These are phyloP conservation scores for Piper betle DNA, from an alignment of 164 flowering plant genomes.

Conservation along the genomic window DNA sequence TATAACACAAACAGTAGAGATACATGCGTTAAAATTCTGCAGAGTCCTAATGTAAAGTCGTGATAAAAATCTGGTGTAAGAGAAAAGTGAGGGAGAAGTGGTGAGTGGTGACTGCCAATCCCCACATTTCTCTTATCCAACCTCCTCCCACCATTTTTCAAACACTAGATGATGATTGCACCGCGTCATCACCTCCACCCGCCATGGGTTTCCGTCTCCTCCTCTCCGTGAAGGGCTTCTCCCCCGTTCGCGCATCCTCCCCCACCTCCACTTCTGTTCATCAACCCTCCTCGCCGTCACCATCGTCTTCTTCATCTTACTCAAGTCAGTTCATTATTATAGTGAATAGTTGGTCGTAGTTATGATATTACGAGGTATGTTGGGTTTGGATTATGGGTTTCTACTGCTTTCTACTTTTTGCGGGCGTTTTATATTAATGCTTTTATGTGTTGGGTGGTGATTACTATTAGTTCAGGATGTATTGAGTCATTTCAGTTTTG, in stretches of 20 bases:
- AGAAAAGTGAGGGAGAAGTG: conserved; percentile 5
- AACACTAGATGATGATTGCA: not conserved
- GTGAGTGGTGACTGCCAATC: conserved; percentile 1
- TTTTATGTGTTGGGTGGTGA: too few species aligned
- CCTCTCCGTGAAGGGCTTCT: conserved; percentile 31
- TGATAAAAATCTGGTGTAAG: not conserved
- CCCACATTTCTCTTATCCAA: not conserved
- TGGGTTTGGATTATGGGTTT: too few species aligned
- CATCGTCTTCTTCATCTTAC: conserved; percentile 12
- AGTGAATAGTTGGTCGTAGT: too few species aligned
- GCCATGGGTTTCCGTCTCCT: conserved; percentile 31
- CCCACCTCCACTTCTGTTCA: conserved; percentile 20
- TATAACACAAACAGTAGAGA: too few species aligned
- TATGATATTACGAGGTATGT: too few species aligned
- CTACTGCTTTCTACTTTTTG: too few species aligned
- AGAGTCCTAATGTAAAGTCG: too few species aligned
- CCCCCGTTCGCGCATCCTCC: conserved; percentile 22
- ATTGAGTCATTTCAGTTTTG: too few species aligned
- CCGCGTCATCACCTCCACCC: not conserved
- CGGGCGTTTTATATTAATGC: too few species aligned
- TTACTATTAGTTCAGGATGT: too few species aligned
- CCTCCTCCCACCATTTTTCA: not conserved
- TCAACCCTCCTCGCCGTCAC: conserved; percentile 7
- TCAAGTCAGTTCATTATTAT: conserved; percentile 16
- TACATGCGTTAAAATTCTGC: too few species aligned